These are phyloP conservation scores for Tuber umbilicatum DNA, from an alignment of 495 filamentous ascomycete species.

Conservation along the genomic window DNA sequence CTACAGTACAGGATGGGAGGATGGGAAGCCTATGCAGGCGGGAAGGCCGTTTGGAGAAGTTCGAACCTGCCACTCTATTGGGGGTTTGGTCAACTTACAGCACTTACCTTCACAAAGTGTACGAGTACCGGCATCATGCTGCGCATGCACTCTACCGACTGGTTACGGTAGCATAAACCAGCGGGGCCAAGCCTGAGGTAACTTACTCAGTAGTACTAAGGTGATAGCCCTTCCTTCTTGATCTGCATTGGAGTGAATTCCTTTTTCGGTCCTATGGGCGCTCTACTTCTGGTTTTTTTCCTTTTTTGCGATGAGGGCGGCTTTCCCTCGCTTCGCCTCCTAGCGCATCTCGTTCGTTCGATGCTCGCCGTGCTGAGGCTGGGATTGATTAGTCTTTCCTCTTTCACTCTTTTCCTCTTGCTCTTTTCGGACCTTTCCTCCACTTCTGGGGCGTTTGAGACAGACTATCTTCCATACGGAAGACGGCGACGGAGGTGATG, in stretches of 20 bases:
- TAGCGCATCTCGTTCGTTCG: not conserved
- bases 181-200: not conserved
- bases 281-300: constrained; percentile 18
- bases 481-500: not conserved
- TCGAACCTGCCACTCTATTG: constrained; percentile 25
- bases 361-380: not conserved
- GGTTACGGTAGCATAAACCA: not conserved
- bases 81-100: not conserved
- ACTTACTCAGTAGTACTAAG: not conserved
- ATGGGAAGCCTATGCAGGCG: constrained; percentile 15
- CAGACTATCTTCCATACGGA: not conserved
- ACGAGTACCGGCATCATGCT: not conserved
- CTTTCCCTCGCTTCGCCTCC: constrained; percentile 6
- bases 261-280: constrained; percentile 20
- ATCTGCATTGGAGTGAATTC: constrained; percentile 1
- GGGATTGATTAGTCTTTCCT: not conserved
- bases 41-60: constrained; percentile 38
- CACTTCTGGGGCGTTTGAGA: not conserved
- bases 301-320: constrained; percentile 22
- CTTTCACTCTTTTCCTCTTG: not conserved
- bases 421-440: not conserved
- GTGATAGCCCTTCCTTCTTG: constrained; percentile 4
- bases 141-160: not conserved
- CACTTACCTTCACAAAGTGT: not conserved
- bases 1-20: constrained; percentile 19